Conservation (phyloP, 2,329 filamentous ascomycete genomes). For the Bimuria novae-zelandiae region DNA sequence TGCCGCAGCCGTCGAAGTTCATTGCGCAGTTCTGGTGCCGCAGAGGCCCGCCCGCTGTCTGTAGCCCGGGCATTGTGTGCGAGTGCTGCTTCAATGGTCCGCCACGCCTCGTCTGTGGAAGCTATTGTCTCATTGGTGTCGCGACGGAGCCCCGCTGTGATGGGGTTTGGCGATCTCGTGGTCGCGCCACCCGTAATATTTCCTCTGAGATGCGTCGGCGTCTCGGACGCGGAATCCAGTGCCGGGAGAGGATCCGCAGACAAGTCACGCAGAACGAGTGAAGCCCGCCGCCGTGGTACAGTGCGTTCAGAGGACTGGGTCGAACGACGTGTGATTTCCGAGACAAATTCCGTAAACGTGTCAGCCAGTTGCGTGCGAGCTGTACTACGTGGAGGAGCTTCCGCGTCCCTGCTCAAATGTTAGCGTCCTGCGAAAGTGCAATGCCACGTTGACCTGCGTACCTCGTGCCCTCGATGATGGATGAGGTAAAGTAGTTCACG, state of each 20-base stretch:
- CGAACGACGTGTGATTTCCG: slow-evolving; percentile 29
- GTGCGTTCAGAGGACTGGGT: slow-evolving; percentile 27
- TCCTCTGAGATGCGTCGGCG: background rate
- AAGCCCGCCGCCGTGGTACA: slow-evolving; percentile 46
- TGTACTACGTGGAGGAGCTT: slow-evolving; percentile 20
- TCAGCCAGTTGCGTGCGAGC: slow-evolving; percentile 16
- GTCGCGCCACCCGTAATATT: slow-evolving; percentile 38
- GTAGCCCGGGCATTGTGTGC: slow-evolving; percentile 38
- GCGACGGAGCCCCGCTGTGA: slow-evolving; percentile 38
- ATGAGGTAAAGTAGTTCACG: slow-evolving; percentile 49
- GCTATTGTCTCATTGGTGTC: slow-evolving; percentile 35
- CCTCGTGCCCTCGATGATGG: slow-evolving; percentile 29
- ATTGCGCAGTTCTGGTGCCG: slow-evolving; percentile 36
- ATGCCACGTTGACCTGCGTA: slow-evolving; percentile 14
- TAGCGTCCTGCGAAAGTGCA: slow-evolving; percentile 8
- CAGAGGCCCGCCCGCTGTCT: slow-evolving; percentile 24
- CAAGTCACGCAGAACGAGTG: slow-evolving; percentile 38
- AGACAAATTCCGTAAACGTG: slow-evolving; percentile 28
- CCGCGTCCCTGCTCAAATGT: slow-evolving; percentile 21
- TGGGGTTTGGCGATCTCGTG: slow-evolving; percentile 37
- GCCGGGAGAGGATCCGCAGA: slow-evolving; percentile 18
- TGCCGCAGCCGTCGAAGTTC: slow-evolving; percentile 44
- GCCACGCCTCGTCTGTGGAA: slow-evolving; percentile 51
- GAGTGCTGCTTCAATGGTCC: slow-evolving; percentile 54
- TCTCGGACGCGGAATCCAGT: background rate